These are phyloP conservation scores for Clavariopsis aquatica DNA, from an alignment of 495 filamentous ascomycete genomes.

Conservation along the genomic window DNA sequence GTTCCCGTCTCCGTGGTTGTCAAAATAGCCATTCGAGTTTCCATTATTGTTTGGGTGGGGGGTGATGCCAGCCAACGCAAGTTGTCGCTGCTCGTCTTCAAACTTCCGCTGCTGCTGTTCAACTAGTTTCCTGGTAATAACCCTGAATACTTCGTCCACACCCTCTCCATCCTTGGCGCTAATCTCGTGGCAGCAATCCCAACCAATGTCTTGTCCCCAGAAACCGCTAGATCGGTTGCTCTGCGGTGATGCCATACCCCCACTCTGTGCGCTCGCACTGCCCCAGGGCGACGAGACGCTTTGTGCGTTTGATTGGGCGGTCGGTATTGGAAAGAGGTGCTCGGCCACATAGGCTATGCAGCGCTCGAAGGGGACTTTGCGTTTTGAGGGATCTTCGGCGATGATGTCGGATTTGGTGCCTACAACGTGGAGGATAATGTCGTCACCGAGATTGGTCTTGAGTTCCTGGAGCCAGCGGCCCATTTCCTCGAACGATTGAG, in stretches of 20 bases:
- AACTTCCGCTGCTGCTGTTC: constrained; percentile 74
- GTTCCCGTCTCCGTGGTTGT: constrained; percentile 40
- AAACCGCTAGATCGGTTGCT: constrained; percentile 81
- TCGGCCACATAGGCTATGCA: constrained; percentile 95
- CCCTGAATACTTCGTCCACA: constrained; percentile 94
- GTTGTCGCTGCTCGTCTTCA: constrained; percentile 54
- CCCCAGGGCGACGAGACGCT: constrained; percentile 21
- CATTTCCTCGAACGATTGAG: constrained; percentile 87
- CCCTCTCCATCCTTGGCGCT: constrained; percentile 92
- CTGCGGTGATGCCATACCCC: constrained; percentile 56
- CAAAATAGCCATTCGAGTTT: constrained; percentile 44
- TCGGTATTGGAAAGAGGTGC: constrained; percentile 66
- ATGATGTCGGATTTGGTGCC: constrained; percentile 95
- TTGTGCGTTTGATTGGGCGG: constrained; percentile 5
- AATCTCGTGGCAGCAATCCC: constrained; percentile 97
- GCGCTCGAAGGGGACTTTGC: constrained; percentile 87
- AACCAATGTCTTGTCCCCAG: constrained; percentile 89
- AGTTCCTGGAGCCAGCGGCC: constrained; percentile 85
- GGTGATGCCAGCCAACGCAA: constrained; percentile 32
- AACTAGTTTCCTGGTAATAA: constrained; percentile 91
- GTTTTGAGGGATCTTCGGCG: constrained; percentile 68
- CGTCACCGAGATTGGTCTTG: constrained; percentile 64
- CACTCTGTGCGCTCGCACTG: constrained; percentile 14
- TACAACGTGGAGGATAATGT: constrained; percentile 92
- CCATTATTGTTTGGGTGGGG: constrained; percentile 46